A percentile compares a stretch with the other conserved stretches of the same genome.
Evolutionary conservation across 139 green algal genomes (phyloP).

Genomic region (Tetradesmus obliquus): DNA sequence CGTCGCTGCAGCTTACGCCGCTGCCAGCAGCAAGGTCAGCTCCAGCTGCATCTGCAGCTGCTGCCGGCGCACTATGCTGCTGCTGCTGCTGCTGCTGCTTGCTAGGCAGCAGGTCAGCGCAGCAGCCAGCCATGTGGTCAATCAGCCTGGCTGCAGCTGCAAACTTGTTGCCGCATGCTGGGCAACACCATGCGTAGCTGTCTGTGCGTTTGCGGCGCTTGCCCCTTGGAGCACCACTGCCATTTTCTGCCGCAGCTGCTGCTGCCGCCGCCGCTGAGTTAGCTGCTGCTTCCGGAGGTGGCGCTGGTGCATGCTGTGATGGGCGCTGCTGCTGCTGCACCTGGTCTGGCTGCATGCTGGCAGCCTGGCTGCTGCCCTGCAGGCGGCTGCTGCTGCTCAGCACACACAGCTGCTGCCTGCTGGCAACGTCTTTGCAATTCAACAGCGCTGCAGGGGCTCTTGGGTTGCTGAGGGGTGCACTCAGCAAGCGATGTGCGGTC

Average conservation of each 20-base stretch:
- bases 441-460: background rate
- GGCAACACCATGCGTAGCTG: conserved; percentile 12
- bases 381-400: background rate
- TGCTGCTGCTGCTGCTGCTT: background rate
- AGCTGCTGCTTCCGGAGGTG: background rate
- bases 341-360: background rate
- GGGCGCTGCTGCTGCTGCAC: background rate
- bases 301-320: background rate
- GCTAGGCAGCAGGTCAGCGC: conserved; percentile 18
- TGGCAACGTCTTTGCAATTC: background rate
- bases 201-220: background rate
- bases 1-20: background rate
- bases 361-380: background rate
- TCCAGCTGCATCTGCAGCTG: conserved; percentile 1
- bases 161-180: conserved; percentile 26
- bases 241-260: background rate
- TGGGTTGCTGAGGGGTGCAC: background rate
- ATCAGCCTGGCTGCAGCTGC: background rate
- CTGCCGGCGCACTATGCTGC: background rate
- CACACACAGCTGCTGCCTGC: background rate
- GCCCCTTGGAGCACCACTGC: background rate
- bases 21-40: background rate
- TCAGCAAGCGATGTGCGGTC: background rate
- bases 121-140: conserved; percentile 34
- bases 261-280: background rate